Evolutionary conservation across 148 eudicot species (phyloP), one percentile per base, ranked within the genome.

Genomic region (Chenopodium formosanum): DNA sequence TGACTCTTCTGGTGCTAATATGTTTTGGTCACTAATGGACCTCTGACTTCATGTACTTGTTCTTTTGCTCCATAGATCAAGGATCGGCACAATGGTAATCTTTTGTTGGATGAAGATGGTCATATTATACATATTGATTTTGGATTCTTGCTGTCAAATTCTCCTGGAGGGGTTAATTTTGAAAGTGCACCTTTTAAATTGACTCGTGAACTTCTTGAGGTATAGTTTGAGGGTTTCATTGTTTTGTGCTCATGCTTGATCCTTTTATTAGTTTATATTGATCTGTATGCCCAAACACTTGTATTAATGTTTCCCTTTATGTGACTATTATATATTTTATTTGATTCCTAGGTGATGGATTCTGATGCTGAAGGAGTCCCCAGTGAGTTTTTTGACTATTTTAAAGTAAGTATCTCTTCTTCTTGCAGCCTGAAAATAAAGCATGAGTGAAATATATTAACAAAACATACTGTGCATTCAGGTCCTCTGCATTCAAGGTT

Each of bases 171-270:
- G 78, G 99, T 97, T 63, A 97, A 94, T 90, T 97, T 97, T 87
- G 99, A 97, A 89, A 97, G 99, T 87, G 99, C 99, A 25, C 99
- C 99, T 60, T 97, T 97, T 83, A 94, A 97, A 81, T 88, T 97
- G 86, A 97, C 99, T 53, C 93, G 99, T 82, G 99, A 97, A 86
- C 99, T 97, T 87, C 96, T 97, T 73, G 99, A 97, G 99, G 99
- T 92, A 82, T 62, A 85, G 47, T 60, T 77, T 27, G 40, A 22
- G 80, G 69, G 46, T 16, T 6, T 40, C 20, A 10, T 10, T 77
- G 74, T 53, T 27, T 62, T 5, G 52, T 60, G 63, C 19, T 68
- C 17, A 53, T 31, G 58, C 70, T 20, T 50, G 19, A 25, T 52
- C 74, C 31, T 37, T 12, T 29, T 73, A 31, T 31, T 31, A 31